These are phyloP conservation scores for Fraxinus pennsylvanica DNA, from an alignment of 257 asterid species.

Conservation along the genomic window DNA sequence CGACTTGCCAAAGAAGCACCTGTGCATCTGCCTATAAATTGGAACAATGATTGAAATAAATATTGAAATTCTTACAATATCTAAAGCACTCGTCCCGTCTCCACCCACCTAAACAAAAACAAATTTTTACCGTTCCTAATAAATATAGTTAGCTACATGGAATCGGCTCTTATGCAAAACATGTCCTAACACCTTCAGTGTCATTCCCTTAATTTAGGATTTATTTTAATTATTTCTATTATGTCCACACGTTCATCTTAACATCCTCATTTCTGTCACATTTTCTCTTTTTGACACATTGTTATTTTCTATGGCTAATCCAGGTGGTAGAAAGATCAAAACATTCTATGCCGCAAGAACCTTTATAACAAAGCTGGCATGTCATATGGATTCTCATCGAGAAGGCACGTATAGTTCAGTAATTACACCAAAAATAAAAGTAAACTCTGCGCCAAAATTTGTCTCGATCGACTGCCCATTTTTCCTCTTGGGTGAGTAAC, in stretches of 20 bases:
- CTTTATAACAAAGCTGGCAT: no score
- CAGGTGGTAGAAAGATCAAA: background rate
- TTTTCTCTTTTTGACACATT: background rate
- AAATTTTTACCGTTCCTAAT: no score
- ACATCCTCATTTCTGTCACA: background rate
- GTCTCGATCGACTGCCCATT: no score
- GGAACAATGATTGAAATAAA: background rate
- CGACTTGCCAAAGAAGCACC: slow-evolving; percentile 57
- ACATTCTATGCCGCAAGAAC: no score
- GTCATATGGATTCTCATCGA: no score
- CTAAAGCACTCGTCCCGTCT: no score
- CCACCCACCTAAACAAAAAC: no score
- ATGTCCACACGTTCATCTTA: background rate
- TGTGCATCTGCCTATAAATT: slow-evolving; percentile 59
- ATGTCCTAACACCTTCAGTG: background rate
- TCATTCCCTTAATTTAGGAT: background rate
- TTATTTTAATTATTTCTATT: background rate
- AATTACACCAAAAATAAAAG: no score
- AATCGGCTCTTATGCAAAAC: background rate
- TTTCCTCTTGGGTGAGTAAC: no score
- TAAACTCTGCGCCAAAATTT: no score
- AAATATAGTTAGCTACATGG: background rate
- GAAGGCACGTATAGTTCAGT: no score
- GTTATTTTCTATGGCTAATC: background rate
- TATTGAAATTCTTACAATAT: background rate